Percentiles rank a stretch among this genome's conserved stretches.
Evolutionary conservation across 192 early-diverging fungal species (phyloP).

Genomic region (Entomortierella chlamydospora): DNA sequence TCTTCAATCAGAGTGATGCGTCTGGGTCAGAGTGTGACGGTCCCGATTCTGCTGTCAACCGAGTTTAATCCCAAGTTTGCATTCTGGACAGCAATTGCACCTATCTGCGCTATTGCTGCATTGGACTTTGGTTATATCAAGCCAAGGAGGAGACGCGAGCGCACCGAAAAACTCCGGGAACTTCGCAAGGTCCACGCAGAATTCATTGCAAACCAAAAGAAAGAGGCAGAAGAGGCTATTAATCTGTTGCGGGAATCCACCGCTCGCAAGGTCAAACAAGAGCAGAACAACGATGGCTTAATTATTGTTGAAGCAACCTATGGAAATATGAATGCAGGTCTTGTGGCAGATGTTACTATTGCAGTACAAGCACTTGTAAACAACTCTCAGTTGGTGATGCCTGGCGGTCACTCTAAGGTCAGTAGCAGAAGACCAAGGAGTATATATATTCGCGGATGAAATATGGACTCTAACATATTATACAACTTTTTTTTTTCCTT

Average conservation of each 20-base stretch:
- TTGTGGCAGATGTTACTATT: slow-evolving; percentile 87
- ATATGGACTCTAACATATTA: background rate
- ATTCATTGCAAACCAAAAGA: slow-evolving; percentile 70
- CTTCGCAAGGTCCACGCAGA: slow-evolving; percentile 74
- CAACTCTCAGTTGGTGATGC: slow-evolving; percentile 89
- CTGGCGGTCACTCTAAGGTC: slow-evolving; percentile 89
- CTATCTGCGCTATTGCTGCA: slow-evolving; percentile 61
- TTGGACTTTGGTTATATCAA: slow-evolving; percentile 69
- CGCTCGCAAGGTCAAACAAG: slow-evolving; percentile 73
- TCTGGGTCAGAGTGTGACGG: slow-evolving; percentile 72
- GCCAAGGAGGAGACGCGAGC: slow-evolving; percentile 67
- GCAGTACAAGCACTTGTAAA: slow-evolving; percentile 87
- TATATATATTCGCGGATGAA: no score
- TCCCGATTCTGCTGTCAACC: slow-evolving; percentile 76
- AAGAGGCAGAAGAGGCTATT: slow-evolving; percentile 84
- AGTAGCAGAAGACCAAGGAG: no score
- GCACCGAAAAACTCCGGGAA: slow-evolving; percentile 53
- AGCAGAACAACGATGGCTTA: slow-evolving; percentile 77
- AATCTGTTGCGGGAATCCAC: slow-evolving; percentile 76
- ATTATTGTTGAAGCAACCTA: slow-evolving; percentile 90
- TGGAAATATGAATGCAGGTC: slow-evolving; percentile 73
- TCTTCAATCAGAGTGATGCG: slow-evolving; percentile 58
- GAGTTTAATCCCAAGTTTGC: slow-evolving; percentile 64
- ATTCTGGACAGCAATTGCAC: slow-evolving; percentile 64
- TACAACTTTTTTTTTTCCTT: slow-evolving; percentile 10